Evolutionary conservation across 768 basidiomycete genomes (phyloP).

Genomic region (Hygrocybe punicea): DNA sequence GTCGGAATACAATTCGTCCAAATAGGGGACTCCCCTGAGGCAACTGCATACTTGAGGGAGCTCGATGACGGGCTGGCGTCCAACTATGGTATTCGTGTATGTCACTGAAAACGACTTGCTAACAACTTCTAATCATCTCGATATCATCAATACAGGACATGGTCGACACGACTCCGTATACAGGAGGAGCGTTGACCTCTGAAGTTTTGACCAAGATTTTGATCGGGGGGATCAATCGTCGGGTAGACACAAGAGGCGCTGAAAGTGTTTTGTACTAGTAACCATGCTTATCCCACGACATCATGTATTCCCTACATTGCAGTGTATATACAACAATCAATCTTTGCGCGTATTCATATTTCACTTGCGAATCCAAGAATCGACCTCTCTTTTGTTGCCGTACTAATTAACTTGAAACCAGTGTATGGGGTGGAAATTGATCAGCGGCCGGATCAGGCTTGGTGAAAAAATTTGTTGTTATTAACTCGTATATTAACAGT

Average conservation of each 20-base stretch:
- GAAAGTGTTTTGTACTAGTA: slow-evolving; percentile 5
- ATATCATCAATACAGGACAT: slow-evolving; percentile 48
- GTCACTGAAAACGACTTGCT: slow-evolving; percentile 10
- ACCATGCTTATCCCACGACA: too few relatives aligned
- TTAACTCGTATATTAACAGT: too few relatives aligned
- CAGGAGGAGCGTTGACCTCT: slow-evolving; percentile 40
- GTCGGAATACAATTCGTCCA: slow-evolving; percentile 73
- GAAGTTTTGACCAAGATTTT: slow-evolving; percentile 59
- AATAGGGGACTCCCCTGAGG: slow-evolving; percentile 47
- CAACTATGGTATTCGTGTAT: slow-evolving; percentile 44
- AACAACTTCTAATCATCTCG: neutral
- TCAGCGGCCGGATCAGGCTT: too few relatives aligned
- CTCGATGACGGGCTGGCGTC: slow-evolving; percentile 56
- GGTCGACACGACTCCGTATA: slow-evolving; percentile 64
- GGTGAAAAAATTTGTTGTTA: too few relatives aligned
- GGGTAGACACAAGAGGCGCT: slow-evolving; percentile 20
- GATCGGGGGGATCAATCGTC: slow-evolving; percentile 62
- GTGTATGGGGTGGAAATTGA: too few relatives aligned
- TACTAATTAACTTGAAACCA: too few relatives aligned
- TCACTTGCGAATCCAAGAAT: too few relatives aligned
- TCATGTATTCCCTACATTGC: too few relatives aligned
- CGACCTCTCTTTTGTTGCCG: too few relatives aligned
- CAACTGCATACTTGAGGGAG: slow-evolving; percentile 45
- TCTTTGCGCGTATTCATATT: too few relatives aligned
- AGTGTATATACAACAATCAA: too few relatives aligned